Evolutionary conservation across 202 grass and related monocot species (phyloP).

Genomic region (Tripidium arundinaceum): DNA sequence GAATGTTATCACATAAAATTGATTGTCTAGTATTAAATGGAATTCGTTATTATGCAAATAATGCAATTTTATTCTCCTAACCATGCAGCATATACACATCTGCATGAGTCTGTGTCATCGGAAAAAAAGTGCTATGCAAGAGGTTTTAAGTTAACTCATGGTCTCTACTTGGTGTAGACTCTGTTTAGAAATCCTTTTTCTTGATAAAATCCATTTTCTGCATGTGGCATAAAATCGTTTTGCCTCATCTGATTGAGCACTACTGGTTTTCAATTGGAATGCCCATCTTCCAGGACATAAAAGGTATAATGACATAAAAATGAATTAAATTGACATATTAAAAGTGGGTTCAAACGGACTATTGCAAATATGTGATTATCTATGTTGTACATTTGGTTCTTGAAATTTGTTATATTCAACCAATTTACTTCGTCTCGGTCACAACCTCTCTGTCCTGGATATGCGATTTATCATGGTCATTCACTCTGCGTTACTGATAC

Average conservation of each 20-base stretch:
- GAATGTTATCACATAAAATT: not conserved
- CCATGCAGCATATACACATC: not conserved
- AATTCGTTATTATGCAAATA: not conserved
- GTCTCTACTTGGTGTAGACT: not conserved
- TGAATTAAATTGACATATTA: not conserved
- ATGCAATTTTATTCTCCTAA: not conserved
- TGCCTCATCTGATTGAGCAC: not conserved
- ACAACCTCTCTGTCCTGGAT: not conserved
- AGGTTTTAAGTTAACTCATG: not conserved
- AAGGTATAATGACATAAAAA: not conserved
- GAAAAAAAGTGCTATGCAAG: not conserved
- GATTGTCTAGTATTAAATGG: not conserved
- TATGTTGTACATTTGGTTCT: slow-evolving; percentile 1
- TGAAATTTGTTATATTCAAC: slow-evolving; percentile 15
- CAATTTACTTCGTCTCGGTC: not conserved
- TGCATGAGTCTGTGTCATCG: not conserved
- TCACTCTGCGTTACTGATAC: slow-evolving; percentile 3
- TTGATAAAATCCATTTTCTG: not conserved
- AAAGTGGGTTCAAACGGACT: not conserved
- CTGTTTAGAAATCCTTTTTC: not conserved
- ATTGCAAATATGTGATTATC: not conserved
- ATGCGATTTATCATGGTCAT: not conserved
- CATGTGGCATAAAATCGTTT: not conserved
- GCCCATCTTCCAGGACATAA: not conserved
- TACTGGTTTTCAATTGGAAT: slow-evolving; percentile 7